These are phyloP conservation scores for Pyronema omphalodes DNA, from an alignment of 495 filamentous ascomycete species.

Conservation along the genomic window DNA sequence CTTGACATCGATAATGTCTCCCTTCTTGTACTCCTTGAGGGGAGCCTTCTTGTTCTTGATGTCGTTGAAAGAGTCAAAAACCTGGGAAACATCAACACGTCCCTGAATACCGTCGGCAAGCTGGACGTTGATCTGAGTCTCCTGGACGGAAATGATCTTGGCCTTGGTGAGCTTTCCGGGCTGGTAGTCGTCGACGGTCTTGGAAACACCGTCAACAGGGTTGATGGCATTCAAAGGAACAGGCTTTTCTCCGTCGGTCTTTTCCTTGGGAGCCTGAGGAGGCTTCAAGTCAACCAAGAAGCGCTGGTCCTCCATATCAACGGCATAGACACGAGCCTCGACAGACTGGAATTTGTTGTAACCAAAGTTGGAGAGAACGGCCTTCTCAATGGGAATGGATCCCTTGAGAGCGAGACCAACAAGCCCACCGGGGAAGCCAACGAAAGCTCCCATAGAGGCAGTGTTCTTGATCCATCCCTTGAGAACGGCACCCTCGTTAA, in stretches of 20 bases:
- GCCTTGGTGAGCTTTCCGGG: slow-evolving; percentile 65
- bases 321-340: slow-evolving; percentile 44
- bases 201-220: slow-evolving; percentile 48
- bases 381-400: slow-evolving; percentile 47
- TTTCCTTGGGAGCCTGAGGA: slow-evolving; percentile 25
- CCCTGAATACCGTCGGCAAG: slow-evolving; percentile 81
- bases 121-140: slow-evolving; percentile 78
- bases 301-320: slow-evolving; percentile 38
- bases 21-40: slow-evolving; percentile 47
- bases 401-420: slow-evolving; percentile 61
- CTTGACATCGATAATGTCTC: slow-evolving; percentile 51
- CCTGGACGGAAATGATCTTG: slow-evolving; percentile 58
- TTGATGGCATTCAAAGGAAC: slow-evolving; percentile 35
- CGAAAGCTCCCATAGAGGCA: slow-evolving; percentile 55
- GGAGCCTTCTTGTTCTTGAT: slow-evolving; percentile 68
- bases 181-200: slow-evolving; percentile 45
- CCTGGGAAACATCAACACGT: slow-evolving; percentile 72
- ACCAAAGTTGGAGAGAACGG: slow-evolving; percentile 53
- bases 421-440: slow-evolving; percentile 62
- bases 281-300: slow-evolving; percentile 47
- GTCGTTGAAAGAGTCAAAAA: slow-evolving; percentile 73
- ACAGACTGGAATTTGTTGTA: slow-evolving; percentile 54
- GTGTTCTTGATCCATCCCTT: slow-evolving; percentile 75
- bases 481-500: slow-evolving; percentile 46
- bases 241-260: slow-evolving; percentile 7